Evolutionary conservation across 208 protist species (phyloP).

Genomic region (Leishmania lainsoni): DNA sequence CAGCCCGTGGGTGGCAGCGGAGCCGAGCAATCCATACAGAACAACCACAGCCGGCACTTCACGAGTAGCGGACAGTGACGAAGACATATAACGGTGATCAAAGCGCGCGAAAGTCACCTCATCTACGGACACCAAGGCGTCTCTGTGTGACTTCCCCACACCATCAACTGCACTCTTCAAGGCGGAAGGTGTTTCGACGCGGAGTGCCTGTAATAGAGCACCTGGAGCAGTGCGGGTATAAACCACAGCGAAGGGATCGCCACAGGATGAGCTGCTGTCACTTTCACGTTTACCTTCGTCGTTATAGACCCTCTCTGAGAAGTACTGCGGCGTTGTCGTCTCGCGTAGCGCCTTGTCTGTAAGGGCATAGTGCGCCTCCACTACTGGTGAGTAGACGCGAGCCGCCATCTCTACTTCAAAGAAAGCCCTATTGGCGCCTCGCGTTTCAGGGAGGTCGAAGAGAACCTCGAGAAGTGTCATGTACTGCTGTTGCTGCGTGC

Average conservation of each 20-base stretch:
- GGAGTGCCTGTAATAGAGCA: background rate
- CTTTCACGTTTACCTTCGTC: background rate
- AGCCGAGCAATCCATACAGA: constrained; percentile 68
- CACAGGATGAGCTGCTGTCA: background rate
- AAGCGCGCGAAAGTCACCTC: constrained; percentile 8
- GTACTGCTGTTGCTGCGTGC: constrained; percentile 51
- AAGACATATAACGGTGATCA: constrained; percentile 8
- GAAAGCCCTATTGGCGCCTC: constrained; percentile 22
- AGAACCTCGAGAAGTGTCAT: constrained; percentile 23
- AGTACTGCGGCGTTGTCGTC: background rate
- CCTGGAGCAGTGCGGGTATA: background rate
- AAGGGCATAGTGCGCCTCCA: constrained; percentile 70
- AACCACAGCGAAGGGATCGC: constrained; percentile 28
- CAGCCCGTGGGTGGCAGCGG: constrained; percentile 35
- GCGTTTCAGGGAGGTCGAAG: constrained; percentile 9
- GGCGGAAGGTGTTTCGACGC: background rate
- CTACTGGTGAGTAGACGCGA: constrained; percentile 57
- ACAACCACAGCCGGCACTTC: constrained; percentile 33
- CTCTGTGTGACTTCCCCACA: background rate
- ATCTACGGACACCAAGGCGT: background rate
- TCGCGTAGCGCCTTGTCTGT: constrained; percentile 19
- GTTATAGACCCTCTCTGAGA: background rate
- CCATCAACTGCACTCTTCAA: background rate
- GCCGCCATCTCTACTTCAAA: constrained; percentile 53
- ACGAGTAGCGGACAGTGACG: background rate